These are phyloP conservation scores for Pseudotulostoma volvatum DNA, from an alignment of 495 filamentous ascomycete genomes.

Conservation along the genomic window DNA sequence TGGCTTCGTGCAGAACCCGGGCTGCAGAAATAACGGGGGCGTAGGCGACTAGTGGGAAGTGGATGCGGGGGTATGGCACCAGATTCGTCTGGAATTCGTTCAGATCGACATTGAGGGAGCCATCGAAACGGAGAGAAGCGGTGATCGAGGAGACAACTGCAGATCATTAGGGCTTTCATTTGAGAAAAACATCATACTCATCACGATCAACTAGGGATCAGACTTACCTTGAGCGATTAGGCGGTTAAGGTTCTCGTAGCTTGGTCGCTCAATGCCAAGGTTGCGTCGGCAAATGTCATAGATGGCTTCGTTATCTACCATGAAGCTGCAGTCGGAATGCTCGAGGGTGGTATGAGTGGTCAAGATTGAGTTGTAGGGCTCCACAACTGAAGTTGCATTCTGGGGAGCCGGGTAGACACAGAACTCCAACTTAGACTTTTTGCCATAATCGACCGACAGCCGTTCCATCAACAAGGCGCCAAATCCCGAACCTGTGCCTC, in stretches of 20 bases:
- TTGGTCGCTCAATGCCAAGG: slow-evolving; percentile 88
- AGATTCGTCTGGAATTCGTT: slow-evolving; percentile 99
- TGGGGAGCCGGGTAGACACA: slow-evolving; percentile 96
- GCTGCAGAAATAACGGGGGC: slow-evolving; percentile 82
- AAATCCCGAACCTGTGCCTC: slow-evolving; percentile 96
- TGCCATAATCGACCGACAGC: slow-evolving; percentile 93
- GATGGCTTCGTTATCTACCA: slow-evolving; percentile 99
- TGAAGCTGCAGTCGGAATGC: slow-evolving; percentile 98
- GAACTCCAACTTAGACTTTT: slow-evolving; percentile 99
- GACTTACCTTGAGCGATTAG: slow-evolving; percentile 79
- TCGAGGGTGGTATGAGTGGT: slow-evolving; percentile 98
- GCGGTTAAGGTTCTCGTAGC: slow-evolving; percentile 96
- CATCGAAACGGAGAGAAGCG: slow-evolving; percentile 94
- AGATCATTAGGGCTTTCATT: neutral
- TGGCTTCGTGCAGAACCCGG: slow-evolving; percentile 87
- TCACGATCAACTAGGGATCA: slow-evolving; percentile 2
- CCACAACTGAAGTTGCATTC: slow-evolving; percentile 91
- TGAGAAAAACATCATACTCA: neutral
- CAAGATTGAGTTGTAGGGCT: slow-evolving; percentile 98
- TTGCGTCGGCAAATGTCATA: slow-evolving; percentile 98
- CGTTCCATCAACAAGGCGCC: slow-evolving; percentile 96
- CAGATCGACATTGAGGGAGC: slow-evolving; percentile 95
- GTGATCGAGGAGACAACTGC: slow-evolving; percentile 95
- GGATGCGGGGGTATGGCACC: slow-evolving; percentile 96
- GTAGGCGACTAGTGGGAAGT: slow-evolving; percentile 96